Base-by-base conservation (phyloP, 352 stramenopile genomes). In the Elongisporangium senticosum region DNA sequence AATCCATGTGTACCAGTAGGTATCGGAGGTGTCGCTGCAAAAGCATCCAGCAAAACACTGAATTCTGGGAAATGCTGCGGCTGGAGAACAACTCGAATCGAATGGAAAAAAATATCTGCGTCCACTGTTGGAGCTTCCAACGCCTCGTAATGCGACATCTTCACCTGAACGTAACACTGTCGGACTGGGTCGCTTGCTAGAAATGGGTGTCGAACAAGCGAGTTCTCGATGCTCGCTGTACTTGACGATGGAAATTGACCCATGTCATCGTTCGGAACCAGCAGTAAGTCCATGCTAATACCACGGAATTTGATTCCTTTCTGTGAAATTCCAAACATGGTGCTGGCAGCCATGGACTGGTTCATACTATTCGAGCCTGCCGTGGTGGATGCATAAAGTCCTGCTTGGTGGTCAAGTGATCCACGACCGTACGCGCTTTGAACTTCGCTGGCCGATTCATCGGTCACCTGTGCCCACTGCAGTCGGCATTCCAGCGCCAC, bases 231-330 rank as follows among this genome's bases (percentile, higher is more conserved):
- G 40, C 86, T 77, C 17, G 86, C 71, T 7, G 77, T 79, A 66
- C 74, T 83, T 43, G 33, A 43, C 4, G 33, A 43, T 43, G 33
- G 33, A 15, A 43, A 43, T 43, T 43, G 33, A 43, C 33, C 33
- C 33, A 43, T 43, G 33, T 43, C 33, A 6, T 43, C 33, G 33
- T 43, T 43, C 33, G 33, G 33, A 7, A 43, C 33, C 10, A 93
- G 61, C 49, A 87, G 62, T 37, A 95, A 71, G 63, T 93, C 83
- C 73, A 95, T 89, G 33, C 81, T 90, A 22, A 92, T 74, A 10
- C 84, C 86, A 14, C 81, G 73, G 49, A 93, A 93, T 59, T 92
- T 92, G 49, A 95, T 83, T 1, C 76, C 82, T 62, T 95, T 95
- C 55, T 92, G 85, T 4, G 81, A 89, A 49, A 95, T 88, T 0